Conservation (phyloP, 2,329 filamentous ascomycete genomes). For the Penicillium sp. region DNA sequence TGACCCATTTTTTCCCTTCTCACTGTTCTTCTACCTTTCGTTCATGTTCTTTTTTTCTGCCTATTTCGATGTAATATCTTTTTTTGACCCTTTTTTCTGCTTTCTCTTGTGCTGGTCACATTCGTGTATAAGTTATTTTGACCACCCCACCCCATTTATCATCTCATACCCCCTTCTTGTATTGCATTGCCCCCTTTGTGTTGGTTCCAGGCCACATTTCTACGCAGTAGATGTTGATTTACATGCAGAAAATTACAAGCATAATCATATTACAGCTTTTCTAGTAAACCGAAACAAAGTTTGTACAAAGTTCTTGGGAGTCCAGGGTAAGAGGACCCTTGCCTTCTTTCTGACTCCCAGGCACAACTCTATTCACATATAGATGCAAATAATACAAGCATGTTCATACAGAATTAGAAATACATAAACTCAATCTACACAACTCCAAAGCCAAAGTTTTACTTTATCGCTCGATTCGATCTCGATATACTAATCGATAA, state of each 20-base stretch:
- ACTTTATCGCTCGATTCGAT: too few species aligned
- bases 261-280: conserved; percentile 10
- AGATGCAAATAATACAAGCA: too few species aligned
- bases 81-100: conserved; percentile 17
- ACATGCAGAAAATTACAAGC: conserved; percentile 20
- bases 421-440: too few species aligned
- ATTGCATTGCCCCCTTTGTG: conserved; percentile 25
- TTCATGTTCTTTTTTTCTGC: conserved; percentile 20
- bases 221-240: conserved; percentile 20
- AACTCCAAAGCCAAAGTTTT: too few species aligned
- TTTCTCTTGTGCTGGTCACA: conserved; percentile 41
- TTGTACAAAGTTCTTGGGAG: too few species aligned
- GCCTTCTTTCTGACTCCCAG: too few species aligned
- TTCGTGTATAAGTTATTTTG: conserved; percentile 39
- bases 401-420: too few species aligned
- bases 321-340: too few species aligned
- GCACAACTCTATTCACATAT: too few species aligned
- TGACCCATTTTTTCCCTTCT: conserved; percentile 18
- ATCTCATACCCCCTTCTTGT: conserved; percentile 36
- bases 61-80: conserved; percentile 37
- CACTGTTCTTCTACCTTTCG: conserved; percentile 18
- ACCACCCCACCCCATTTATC: conserved; percentile 18
- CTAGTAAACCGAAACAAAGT: too few species aligned
- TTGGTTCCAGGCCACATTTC: conserved; percentile 23
- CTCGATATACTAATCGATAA: too few species aligned